These are phyloP conservation scores for Mycena metata DNA, from an alignment of 768 basidiomycete species.

Conservation along the genomic window DNA sequence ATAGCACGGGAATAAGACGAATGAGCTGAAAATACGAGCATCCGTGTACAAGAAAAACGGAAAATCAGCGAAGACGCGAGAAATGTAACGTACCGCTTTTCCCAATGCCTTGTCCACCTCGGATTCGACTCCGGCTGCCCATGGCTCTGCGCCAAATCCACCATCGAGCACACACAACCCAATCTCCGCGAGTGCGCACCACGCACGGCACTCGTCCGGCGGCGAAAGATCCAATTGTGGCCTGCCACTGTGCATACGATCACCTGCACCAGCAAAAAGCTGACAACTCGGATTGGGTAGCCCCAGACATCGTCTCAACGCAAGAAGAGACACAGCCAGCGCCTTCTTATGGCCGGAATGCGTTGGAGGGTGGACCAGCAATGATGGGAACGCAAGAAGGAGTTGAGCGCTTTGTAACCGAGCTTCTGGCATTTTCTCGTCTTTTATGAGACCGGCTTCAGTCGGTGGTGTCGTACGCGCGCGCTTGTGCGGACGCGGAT, in stretches of 20 bases:
- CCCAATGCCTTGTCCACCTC: slow-evolving; percentile 80
- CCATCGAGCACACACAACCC: slow-evolving; percentile 70
- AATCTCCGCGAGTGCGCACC: slow-evolving; percentile 77
- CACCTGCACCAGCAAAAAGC: not conserved
- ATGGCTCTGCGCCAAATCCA: slow-evolving; percentile 57
- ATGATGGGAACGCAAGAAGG: slow-evolving; percentile 70
- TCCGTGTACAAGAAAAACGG: not conserved
- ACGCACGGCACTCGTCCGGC: slow-evolving; percentile 72
- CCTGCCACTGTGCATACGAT: not conserved
- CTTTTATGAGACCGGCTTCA: not conserved
- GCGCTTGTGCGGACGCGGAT: slow-evolving; percentile 53
- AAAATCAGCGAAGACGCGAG: slow-evolving; percentile 1
- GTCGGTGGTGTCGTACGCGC: slow-evolving; percentile 39
- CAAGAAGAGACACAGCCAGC: slow-evolving; percentile 66
- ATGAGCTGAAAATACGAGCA: not conserved
- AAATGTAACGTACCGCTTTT: slow-evolving; percentile 69
- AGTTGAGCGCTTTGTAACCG: slow-evolving; percentile 45
- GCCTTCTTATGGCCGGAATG: slow-evolving; percentile 69
- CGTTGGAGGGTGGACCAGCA: slow-evolving; percentile 75
- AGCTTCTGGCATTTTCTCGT: not conserved
- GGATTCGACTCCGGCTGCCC: slow-evolving; percentile 64
- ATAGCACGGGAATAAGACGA: not conserved
- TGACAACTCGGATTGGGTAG: slow-evolving; percentile 65
- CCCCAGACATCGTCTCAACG: slow-evolving; percentile 68
- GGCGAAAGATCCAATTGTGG: slow-evolving; percentile 16